Evolutionary conservation across 2,329 filamentous ascomycete species (phyloP), one percentile per base, ranked within the genome.

Genomic region (Pyrenophora graminea): DNA sequence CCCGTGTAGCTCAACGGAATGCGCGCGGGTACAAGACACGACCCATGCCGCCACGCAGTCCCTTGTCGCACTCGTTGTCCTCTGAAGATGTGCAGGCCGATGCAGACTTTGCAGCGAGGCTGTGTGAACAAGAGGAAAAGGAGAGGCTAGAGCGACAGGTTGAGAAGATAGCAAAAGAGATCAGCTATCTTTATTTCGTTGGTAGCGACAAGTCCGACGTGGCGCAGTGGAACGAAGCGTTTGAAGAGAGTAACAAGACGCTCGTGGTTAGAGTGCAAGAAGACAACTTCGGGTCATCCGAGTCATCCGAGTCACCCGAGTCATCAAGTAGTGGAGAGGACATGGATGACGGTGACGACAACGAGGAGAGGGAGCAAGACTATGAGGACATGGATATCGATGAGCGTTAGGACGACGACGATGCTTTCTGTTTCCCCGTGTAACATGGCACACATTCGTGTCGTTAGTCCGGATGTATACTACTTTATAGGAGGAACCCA

Each of bases 131-230:
- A 10, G 63, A 63, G 34, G 51, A 63, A 21, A 39, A 23, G 1
- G 48, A 56, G 6, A 47, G 58, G 19, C 15, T 57, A 31, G 53
- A 59, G 33, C 52, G 48, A 13, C 23, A 45, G 21, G 45, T 52
- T 2, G 42, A 30, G n/a, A 62, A 54, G 25, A 54, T 56, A 1
- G 60, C 54, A 15, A 40, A 51, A 8, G 57, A 68, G n/a, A 59
- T 69, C 12, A 64, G 67, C 8, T 70, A 64, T 37, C 49, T 70
- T 13, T 68, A 68, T 40, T 64, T 67, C 21, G 56, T 68, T 2
- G 66, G 61, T 3, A 38, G 32, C 10, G 38, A 38, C 1, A 17
- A 49, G 4, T 53, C 56, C 13, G 39, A 53, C 6, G 6, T 57
- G 30, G 50, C 56, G 13, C 34, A 45, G 4, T 63, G 59, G 63